Percentiles rank a stretch among this genome's conserved stretches.
These are phyloP conservation scores for Glycine soja DNA, from an alignment of 306 rosid species.

Conservation along the genomic window DNA sequence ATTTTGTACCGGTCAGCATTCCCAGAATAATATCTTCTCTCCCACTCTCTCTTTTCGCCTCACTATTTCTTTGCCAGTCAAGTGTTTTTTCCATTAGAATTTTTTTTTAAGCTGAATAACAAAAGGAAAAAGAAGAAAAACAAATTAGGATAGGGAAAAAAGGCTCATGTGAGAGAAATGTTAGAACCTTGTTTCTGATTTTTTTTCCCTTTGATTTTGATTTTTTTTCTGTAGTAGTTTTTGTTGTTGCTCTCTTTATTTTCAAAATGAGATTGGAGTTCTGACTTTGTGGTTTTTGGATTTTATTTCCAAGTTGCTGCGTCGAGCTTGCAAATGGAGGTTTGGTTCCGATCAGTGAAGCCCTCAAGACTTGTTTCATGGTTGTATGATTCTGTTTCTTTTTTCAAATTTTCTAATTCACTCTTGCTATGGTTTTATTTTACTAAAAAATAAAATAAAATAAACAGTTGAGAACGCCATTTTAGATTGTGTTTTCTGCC, in stretches of 20 bases:
- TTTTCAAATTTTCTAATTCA: not conserved
- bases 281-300: constrained; percentile 33
- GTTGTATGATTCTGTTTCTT: not conserved
- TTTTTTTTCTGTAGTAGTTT: not conserved
- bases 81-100: constrained; percentile 42
- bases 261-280: constrained; percentile 37
- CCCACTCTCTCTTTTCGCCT: constrained; percentile 40
- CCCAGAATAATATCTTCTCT: constrained; percentile 66
- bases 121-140: not conserved
- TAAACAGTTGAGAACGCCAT: not conserved
- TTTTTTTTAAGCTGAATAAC: too few species aligned
- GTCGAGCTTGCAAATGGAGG: constrained; percentile 59
- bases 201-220: not conserved
- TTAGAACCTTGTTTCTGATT: constrained; percentile 36
- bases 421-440: not conserved
- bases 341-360: constrained; percentile 44
- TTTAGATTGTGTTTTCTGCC: not conserved
- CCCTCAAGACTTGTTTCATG: constrained; percentile 49
- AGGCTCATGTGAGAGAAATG: constrained; percentile 14
- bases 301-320: constrained; percentile 44
- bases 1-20: constrained; percentile 59
- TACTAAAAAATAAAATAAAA: not conserved
- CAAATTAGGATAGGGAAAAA: too few species aligned
- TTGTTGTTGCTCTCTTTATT: not conserved
- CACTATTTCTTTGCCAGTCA: constrained; percentile 54